phyloP scores from a whole-genome alignment of 345 rosid species.

The Salix arbutifolia region DNA sequence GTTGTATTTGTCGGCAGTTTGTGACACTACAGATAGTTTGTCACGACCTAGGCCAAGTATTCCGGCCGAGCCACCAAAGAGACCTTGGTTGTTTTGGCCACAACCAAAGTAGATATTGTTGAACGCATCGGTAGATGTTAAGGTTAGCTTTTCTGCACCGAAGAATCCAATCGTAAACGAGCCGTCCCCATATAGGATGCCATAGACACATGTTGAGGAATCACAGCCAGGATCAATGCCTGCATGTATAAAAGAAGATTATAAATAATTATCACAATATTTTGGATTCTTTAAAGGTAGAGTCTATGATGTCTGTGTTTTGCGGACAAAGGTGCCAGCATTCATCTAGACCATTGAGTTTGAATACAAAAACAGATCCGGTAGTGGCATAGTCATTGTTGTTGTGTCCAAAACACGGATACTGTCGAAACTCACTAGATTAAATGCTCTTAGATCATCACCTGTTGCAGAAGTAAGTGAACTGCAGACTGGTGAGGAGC shows the following conservation, averaged over 20 bases:
- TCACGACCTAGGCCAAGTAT: conserved; percentile 82
- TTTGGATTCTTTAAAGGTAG: no score
- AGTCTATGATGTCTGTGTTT: no score
- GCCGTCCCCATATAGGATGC: conserved; percentile 68
- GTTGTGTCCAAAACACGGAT: no score
- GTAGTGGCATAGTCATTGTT: no score
- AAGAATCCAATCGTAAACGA: conserved; percentile 68
- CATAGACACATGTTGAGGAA: conserved; percentile 60
- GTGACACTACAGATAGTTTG: conserved; percentile 57
- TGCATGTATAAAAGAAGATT: conserved; percentile 1
- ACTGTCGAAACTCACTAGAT: no score
- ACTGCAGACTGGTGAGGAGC: conserved; percentile 40
- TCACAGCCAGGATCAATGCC: conserved; percentile 49
- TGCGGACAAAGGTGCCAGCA: no score
- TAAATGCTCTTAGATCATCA: not conserved
- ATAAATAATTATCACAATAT: no score
- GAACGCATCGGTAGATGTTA: conserved; percentile 46
- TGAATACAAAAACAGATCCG: no score
- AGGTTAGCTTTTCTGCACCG: conserved; percentile 51
- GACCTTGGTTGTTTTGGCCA: conserved; percentile 74
- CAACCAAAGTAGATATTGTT: conserved; percentile 62
- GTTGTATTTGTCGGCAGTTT: conserved; percentile 53
- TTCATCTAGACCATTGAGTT: no score
- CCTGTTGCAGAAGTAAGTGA: conserved; percentile 55
- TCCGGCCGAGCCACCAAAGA: conserved; percentile 69